Percentiles rank a stretch among this genome's conserved stretches.
Evolutionary conservation across 2,329 filamentous ascomycete species (phyloP).

Genomic region (Geosmithia morbida): DNA sequence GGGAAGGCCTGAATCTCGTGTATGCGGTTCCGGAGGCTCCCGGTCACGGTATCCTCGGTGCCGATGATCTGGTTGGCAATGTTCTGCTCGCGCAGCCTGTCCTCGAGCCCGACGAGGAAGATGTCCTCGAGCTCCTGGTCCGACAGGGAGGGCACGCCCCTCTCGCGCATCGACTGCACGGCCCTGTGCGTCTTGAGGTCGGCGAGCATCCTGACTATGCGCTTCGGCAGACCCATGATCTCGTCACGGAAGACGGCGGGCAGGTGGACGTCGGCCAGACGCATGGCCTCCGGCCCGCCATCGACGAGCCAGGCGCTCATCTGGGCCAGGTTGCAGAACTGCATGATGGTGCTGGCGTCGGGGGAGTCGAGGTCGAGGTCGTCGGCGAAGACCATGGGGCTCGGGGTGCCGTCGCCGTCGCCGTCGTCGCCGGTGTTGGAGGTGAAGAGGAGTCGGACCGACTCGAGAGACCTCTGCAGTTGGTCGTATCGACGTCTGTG

Average conservation of each 20-base stretch:
- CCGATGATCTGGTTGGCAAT: slow-evolving; percentile 15
- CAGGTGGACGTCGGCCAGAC: slow-evolving; percentile 28
- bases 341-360: slow-evolving; percentile 21
- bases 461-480: slow-evolving; percentile 16
- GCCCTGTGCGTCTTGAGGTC: slow-evolving; percentile 33
- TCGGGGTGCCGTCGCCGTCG: neutral
- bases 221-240: slow-evolving; percentile 26
- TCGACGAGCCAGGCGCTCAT: slow-evolving; percentile 24
- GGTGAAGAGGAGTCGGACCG: slow-evolving; percentile 18
- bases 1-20: neutral
- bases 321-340: slow-evolving; percentile 33
- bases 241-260: slow-evolving; percentile 27
- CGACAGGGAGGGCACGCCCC: slow-evolving; percentile 31
- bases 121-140: slow-evolving; percentile 41
- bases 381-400: slow-evolving; percentile 15
- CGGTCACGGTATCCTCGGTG: slow-evolving; percentile 4
- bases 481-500: slow-evolving; percentile 16
- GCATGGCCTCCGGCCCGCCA: slow-evolving; percentile 20
- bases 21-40: neutral
- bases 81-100: slow-evolving; percentile 20
- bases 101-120: slow-evolving; percentile 41
- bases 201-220: slow-evolving; percentile 27
- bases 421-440: slow-evolving; percentile 1
- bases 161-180: slow-evolving; percentile 35
- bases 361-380: slow-evolving; percentile 17